Conservation (phyloP, 768 basidiomycete species). For the Xanthoconium stramineum region DNA sequence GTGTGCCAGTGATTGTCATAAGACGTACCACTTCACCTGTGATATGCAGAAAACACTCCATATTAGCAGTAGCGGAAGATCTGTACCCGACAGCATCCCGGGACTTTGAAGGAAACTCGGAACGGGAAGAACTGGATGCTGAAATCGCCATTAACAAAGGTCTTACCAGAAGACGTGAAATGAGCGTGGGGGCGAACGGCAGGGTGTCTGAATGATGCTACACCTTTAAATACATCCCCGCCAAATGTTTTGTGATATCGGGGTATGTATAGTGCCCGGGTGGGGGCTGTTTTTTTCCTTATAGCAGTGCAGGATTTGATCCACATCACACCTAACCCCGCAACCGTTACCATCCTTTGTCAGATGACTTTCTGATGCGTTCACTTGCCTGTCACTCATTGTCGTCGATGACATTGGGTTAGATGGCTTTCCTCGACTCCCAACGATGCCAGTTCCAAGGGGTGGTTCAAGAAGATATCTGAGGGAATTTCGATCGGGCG, state of each 20-base stretch:
- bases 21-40: conserved; percentile 18
- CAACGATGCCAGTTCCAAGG: neutral
- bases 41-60: conserved; percentile 10
- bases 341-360: neutral
- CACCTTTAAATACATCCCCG: neutral
- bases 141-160: conserved; percentile 1
- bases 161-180: conserved; percentile 12
- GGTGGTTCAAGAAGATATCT: neutral
- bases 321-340: neutral
- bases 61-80: neutral
- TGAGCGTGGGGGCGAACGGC: neutral
- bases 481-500: neutral
- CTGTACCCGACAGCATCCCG: neutral
- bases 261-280: neutral
- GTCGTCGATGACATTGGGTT: neutral
- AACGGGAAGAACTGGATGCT: neutral
- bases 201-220: neutral
- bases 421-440: neutral
- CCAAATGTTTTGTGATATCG: neutral
- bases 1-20: neutral
- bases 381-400: neutral
- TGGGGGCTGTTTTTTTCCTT: neutral
- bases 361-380: neutral
- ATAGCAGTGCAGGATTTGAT: neutral
- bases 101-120: neutral